Evolutionary conservation across 371 early-diverging fungal species (phyloP).

Genomic region (Actinomortierella ambigua): DNA sequence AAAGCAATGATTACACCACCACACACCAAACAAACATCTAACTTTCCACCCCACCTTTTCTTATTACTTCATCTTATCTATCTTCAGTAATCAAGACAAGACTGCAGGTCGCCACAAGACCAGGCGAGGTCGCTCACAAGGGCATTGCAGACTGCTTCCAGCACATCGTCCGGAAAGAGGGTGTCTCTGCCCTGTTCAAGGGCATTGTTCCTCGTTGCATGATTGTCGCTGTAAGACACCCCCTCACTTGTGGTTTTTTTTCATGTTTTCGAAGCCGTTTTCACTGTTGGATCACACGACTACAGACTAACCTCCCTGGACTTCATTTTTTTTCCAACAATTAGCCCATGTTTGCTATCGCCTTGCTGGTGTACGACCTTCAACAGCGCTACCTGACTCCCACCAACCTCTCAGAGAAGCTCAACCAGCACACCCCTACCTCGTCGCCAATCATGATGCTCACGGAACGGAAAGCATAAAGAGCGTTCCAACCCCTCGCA

Average conservation of each 20-base stretch:
- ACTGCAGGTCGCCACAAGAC: conserved; percentile 90
- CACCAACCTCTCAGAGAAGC: conserved; percentile 8
- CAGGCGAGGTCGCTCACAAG: conserved; percentile 86
- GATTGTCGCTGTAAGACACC: conserved; percentile 40
- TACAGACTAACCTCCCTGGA: not conserved
- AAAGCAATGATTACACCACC: too few relatives aligned
- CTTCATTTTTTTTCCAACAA: not conserved
- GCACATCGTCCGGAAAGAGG: conserved; percentile 93
- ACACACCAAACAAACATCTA: not conserved
- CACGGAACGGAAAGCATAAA: conserved; percentile 10
- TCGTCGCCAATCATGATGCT: conserved; percentile 24
- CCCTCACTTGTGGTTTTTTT: not conserved
- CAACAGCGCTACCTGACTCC: conserved; percentile 50
- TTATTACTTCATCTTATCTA: not conserved
- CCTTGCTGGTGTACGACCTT: conserved; percentile 72
- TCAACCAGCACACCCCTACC: conserved; percentile 16
- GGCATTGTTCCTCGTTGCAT: conserved; percentile 66
- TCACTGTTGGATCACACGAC: not conserved
- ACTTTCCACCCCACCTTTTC: not conserved
- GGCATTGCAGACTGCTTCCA: conserved; percentile 88
- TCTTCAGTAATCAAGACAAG: conserved; percentile 98
- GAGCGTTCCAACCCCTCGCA: too few relatives aligned
- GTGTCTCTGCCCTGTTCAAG: conserved; percentile 94
- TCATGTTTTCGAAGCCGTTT: not conserved
- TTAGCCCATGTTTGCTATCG: conserved; percentile 79